These are phyloP conservation scores for Oehlia diaphana DNA, from an alignment of 192 early-diverging fungal species.

Conservation along the genomic window DNA sequence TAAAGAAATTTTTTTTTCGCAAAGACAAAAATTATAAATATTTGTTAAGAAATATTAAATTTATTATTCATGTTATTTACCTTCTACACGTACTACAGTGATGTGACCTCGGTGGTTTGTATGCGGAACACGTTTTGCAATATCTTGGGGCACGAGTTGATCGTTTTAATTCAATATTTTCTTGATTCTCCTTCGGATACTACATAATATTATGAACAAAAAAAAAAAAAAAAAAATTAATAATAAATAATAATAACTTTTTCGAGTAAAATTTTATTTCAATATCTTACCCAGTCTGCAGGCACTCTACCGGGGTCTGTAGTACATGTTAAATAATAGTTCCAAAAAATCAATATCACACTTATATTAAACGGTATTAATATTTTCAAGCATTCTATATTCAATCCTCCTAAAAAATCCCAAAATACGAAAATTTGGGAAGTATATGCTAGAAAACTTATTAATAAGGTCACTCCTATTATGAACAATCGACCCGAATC, in stretches of 20 bases:
- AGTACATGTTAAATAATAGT: conserved; percentile 78
- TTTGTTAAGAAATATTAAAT: neutral
- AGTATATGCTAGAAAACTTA: conserved; percentile 60
- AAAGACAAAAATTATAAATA: conserved; percentile 4
- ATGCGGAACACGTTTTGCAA: conserved; percentile 58
- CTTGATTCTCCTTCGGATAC: conserved; percentile 41
- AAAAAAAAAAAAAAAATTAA: neutral
- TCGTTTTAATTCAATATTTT: conserved; percentile 65
- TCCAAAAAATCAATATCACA: conserved; percentile 77
- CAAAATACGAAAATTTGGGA: conserved; percentile 67
- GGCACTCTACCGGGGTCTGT: conserved; percentile 86
- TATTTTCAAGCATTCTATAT: conserved; percentile 43
- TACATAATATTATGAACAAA: conserved; percentile 43
- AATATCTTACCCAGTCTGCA: conserved; percentile 43
- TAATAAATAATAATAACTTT: neutral
- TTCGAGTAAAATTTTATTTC: neutral
- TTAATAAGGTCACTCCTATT: conserved; percentile 56
- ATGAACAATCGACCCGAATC: conserved; percentile 43
- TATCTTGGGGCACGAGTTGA: conserved; percentile 67
- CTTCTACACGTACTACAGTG: conserved; percentile 74
- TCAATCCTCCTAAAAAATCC: conserved; percentile 49
- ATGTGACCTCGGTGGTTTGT: conserved; percentile 79
- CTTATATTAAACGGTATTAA: conserved; percentile 77
- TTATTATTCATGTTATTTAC: neutral
- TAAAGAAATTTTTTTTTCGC: neutral